Percentiles rank a stretch among this genome's conserved stretches.
These are phyloP conservation scores for Fragaria vesca DNA, from an alignment of 306 rosid genomes.

Conservation along the genomic window DNA sequence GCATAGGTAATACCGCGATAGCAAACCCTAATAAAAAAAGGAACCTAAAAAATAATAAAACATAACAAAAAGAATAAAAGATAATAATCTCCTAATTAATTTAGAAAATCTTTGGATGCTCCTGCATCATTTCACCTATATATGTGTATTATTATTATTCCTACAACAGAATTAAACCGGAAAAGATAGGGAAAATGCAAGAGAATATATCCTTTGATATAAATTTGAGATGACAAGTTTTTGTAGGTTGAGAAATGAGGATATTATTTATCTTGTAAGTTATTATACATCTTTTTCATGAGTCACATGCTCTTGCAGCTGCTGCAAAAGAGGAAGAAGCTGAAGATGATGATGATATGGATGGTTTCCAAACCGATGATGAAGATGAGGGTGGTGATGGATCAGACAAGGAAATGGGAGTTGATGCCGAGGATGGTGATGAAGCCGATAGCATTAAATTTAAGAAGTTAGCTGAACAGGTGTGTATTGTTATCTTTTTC, in stretches of 20 bases:
- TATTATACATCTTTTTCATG: no score
- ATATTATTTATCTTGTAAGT: background rate
- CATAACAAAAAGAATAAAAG: no score
- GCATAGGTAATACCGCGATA: no score
- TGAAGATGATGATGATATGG: slow-evolving; percentile 96
- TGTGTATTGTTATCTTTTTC: slow-evolving; percentile 20
- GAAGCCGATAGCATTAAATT: slow-evolving; percentile 69
- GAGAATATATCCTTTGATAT: background rate
- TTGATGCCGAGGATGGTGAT: slow-evolving; percentile 80
- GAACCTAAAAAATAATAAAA: no score
- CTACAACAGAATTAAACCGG: background rate
- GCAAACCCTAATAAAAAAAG: no score
- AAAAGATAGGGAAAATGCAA: background rate
- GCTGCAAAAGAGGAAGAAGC: slow-evolving; percentile 84
- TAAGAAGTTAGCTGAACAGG: slow-evolving; percentile 93
- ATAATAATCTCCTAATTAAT: no score
- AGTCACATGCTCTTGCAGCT: slow-evolving; percentile 39
- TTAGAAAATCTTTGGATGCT: no score
- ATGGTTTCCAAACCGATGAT: slow-evolving; percentile 83
- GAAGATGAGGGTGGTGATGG: slow-evolving; percentile 82
- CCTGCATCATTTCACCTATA: no score
- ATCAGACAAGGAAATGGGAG: slow-evolving; percentile 93
- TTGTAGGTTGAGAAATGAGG: background rate
- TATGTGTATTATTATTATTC: no score
- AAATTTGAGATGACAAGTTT: background rate